phyloP scores from a whole-genome alignment of 2,329 filamentous ascomycete species.

The Truncatella angustata region DNA sequence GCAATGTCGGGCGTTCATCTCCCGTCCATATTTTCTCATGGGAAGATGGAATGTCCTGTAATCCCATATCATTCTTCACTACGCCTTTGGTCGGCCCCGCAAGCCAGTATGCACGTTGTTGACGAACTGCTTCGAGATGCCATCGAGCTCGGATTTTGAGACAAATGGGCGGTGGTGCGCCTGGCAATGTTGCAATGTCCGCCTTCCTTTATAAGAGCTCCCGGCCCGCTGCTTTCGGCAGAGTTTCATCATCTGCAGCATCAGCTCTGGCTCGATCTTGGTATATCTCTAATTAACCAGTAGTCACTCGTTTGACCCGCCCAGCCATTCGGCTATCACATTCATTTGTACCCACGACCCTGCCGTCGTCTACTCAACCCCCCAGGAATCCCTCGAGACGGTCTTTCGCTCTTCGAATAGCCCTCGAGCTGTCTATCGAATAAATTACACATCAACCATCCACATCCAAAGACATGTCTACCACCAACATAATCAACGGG shows the following conservation, averaged over 20 bases:
- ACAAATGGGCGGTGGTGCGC: conserved; percentile 1
- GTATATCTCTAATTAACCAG: conserved; percentile 10
- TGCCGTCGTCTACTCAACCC: no score
- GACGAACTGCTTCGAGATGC: neutral
- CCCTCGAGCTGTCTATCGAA: no score
- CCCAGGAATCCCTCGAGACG: no score
- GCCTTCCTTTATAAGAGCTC: conserved; percentile 26
- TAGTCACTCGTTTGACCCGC: neutral
- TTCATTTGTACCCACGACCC: conserved; percentile 17
- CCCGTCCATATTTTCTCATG: neutral
- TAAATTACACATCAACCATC: neutral
- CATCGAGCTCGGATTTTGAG: conserved; percentile 1
- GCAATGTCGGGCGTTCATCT: conserved; percentile 7
- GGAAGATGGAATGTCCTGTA: conserved; percentile 25
- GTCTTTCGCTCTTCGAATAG: no score
- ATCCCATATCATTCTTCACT: conserved; percentile 25
- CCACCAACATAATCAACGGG: conserved; percentile 21
- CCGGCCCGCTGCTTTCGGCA: conserved; percentile 3
- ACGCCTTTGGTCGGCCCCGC: no score
- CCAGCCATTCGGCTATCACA: conserved; percentile 19
- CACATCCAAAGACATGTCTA: conserved; percentile 19
- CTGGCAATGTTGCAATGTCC: conserved; percentile 8
- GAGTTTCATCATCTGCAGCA: conserved; percentile 12
- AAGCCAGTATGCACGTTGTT: no score
- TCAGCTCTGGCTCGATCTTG: conserved; percentile 10